Conservation (phyloP, 306 rosid species). For the Cicer judaicum region DNA sequence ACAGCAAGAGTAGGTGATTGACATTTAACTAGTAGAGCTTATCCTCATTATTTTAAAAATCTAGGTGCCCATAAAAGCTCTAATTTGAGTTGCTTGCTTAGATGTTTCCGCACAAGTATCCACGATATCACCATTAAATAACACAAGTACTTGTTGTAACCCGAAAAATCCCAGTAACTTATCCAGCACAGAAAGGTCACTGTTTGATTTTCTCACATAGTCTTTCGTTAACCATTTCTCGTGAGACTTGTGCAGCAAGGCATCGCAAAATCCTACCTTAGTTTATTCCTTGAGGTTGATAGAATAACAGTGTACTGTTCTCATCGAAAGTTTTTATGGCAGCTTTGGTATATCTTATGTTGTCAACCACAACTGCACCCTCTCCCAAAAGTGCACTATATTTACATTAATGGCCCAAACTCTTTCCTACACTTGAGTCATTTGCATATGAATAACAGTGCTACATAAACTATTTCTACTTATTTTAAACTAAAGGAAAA, state of each 20-base stretch:
- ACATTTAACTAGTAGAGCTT: slow-evolving; percentile 8
- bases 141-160: neutral
- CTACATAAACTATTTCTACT: slow-evolving; percentile 12
- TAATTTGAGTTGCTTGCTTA: slow-evolving; percentile 4
- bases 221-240: neutral
- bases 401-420: neutral
- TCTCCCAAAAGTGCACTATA: neutral
- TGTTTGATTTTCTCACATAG: neutral
- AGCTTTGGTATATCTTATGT: slow-evolving; percentile 12
- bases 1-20: slow-evolving; percentile 1
- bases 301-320: neutral
- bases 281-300: slow-evolving; percentile 2
- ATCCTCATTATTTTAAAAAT: slow-evolving; percentile 15
- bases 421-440: neutral
- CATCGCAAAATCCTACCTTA: neutral
- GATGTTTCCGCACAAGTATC: slow-evolving; percentile 12
- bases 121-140: neutral
- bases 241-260: neutral
- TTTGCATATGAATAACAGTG: slow-evolving; percentile 23
- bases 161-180: neutral
- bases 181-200: slow-evolving; percentile 14
- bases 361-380: neutral
- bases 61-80: slow-evolving; percentile 21
- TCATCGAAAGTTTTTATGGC: neutral
- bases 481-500: neutral